Base-by-base conservation (phyloP, 495 filamentous ascomycete genomes). In the Symbiotaphrina buchneri region DNA sequence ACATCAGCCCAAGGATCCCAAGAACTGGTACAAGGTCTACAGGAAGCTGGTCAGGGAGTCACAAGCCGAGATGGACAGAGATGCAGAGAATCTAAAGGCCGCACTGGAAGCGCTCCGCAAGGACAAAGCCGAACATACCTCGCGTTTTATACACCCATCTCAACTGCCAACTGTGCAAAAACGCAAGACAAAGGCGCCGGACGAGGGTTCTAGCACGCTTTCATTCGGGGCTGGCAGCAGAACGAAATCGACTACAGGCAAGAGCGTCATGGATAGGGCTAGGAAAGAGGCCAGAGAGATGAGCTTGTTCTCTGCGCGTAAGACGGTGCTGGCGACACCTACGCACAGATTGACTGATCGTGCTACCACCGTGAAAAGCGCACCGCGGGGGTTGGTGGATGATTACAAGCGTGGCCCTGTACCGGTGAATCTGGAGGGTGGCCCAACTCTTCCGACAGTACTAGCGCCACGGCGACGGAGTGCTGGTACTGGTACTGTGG, bases 11-110 rank as follows among this genome's bases (percentile, higher is more conserved):
- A 51, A 56, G 27, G 50, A 69, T 31, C 54, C 65, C 0, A 48
- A 54, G 8, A 60, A 58, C 24, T 80, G 73, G 72, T 65, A 66
- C 34, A 62, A 71, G 23, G 46, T 76, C 6, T 81, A 83, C 46
- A 14, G 19, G 37, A 56, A 60, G 30, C 48, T 66, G 13, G 38
- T 39, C 10, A 46, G 49, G 22, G 50, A 58, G 28, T 51, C 53
- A 6, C 47, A 61, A 36, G 50, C 47, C 25, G 53, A 55, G 13
- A 47, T 63, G 6, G 52, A 61, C 11, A 45, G 54, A 28, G 60
- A 68, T 36, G 44, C 48, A 11, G 38, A 57, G 28, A 47, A 41
- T 21, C 43, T 71, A 27, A 60, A 58, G 29, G 50, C 52, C 40
- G 52, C 53, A 3, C 42, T 69, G 31, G 52, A 60, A 20, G 56